A percentile compares a stretch with the other conserved stretches of the same genome.
Evolutionary conservation across 2,329 filamentous ascomycete genomes (phyloP).

Genomic region (Pseudogymnoascus sp.): DNA sequence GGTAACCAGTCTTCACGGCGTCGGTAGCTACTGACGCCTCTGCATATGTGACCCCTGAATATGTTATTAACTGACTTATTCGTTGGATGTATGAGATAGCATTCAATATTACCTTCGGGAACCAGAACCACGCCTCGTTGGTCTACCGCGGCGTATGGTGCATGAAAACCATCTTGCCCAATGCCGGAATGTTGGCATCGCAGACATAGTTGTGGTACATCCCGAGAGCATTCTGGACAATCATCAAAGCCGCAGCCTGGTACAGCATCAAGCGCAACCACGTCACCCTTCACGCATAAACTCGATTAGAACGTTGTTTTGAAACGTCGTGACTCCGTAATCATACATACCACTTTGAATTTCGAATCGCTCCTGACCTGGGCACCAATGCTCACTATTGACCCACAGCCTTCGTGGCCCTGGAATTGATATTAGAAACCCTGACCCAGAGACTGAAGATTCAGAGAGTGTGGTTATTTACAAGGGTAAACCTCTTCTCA

Average conservation of each 20-base stretch:
- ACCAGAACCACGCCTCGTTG: background rate
- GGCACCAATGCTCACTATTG: background rate
- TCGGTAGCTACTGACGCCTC: constrained; percentile 34
- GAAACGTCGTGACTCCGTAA: background rate
- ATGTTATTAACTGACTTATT: background rate
- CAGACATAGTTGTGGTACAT: constrained; percentile 32
- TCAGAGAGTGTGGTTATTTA: background rate
- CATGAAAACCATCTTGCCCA: constrained; percentile 36
- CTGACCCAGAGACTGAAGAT: background rate
- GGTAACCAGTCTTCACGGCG: constrained; percentile 34
- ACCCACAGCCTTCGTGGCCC: background rate
- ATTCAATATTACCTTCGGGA: background rate
- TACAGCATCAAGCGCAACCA: constrained; percentile 27
- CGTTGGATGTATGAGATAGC: background rate
- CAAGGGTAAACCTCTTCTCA: constrained; percentile 23
- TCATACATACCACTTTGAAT: background rate
- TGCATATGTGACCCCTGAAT: constrained; percentile 20
- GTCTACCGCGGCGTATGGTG: constrained; percentile 29
- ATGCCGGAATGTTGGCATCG: constrained; percentile 35
- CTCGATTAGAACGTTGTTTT: background rate
- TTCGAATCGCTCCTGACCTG: background rate
- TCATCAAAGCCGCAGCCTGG: constrained; percentile 27
- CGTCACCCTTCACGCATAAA: constrained; percentile 22
- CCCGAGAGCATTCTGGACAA: constrained; percentile 34
- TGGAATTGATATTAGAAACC: background rate